Conservation (phyloP, 1,284 basidiomycete species). For the Moesziomyces sp. region DNA sequence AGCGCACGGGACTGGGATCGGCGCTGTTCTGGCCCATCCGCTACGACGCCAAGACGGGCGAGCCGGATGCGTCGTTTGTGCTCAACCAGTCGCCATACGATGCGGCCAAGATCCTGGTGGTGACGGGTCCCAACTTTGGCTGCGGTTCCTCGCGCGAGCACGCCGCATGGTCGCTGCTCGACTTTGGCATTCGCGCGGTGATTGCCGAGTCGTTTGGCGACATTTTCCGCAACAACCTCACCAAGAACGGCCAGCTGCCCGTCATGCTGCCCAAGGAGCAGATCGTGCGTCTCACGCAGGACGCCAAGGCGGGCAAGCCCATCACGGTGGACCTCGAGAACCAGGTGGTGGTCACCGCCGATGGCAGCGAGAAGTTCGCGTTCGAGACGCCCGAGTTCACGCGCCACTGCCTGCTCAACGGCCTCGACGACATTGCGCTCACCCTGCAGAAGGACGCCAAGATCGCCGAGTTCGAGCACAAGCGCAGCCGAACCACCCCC, state of each 20-base stretch:
- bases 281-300: conserved; percentile 53
- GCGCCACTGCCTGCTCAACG: conserved; percentile 63
- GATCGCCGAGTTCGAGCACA: conserved; percentile 54
- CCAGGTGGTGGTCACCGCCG: conserved; percentile 53
- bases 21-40: conserved; percentile 64
- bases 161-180: conserved; percentile 64
- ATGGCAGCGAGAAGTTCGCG: conserved; percentile 49
- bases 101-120: conserved; percentile 60
- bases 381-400: conserved; percentile 60
- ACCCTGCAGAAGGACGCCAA: conserved; percentile 58
- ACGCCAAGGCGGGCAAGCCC: conserved; percentile 59
- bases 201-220: conserved; percentile 63
- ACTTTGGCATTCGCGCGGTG: conserved; percentile 65
- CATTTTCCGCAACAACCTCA: conserved; percentile 64
- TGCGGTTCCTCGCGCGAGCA: conserved; percentile 65
- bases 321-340: conserved; percentile 61
- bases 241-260: conserved; percentile 64
- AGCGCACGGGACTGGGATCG: conserved; percentile 63
- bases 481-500: conserved; percentile 52
- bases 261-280: conserved; percentile 52
- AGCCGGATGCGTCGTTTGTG: conserved; percentile 55
- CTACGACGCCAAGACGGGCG: conserved; percentile 62
- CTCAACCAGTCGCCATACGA: conserved; percentile 61
- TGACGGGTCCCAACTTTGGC: conserved; percentile 64
- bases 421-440: conserved; percentile 64